Evolutionary conservation across 139 green algal genomes (phyloP).

Genomic region (Spirogloea muscicola): DNA sequence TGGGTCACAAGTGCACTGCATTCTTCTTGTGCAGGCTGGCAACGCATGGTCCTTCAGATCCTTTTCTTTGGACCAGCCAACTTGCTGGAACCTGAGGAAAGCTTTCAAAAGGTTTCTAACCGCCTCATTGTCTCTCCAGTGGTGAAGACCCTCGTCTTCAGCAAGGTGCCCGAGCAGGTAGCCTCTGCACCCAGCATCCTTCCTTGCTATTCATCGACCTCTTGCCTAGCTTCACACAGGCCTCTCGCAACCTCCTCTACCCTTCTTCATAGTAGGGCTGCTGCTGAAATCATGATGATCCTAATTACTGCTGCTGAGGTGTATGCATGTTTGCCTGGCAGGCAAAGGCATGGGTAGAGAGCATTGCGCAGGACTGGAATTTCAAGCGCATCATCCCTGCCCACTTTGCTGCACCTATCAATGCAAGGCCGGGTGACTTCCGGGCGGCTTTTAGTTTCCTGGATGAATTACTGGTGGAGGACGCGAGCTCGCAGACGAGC

Average conservation of each 20-base stretch:
- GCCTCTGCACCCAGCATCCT: not conserved
- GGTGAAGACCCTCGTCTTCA: slow-evolving; percentile 83
- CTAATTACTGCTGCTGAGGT: too few relatives aligned
- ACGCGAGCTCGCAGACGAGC: not conserved
- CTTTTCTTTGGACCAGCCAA: slow-evolving; percentile 79
- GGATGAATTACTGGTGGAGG: slow-evolving; percentile 6
- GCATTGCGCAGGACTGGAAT: slow-evolving; percentile 69
- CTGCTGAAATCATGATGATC: too few relatives aligned
- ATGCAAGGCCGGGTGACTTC: slow-evolving; percentile 21
- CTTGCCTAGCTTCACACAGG: too few relatives aligned
- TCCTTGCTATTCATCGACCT: too few relatives aligned
- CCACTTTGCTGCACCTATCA: slow-evolving; percentile 82
- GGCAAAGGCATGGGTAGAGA: slow-evolving; percentile 73
- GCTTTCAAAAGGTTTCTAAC: slow-evolving; percentile 66
- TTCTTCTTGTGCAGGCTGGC: slow-evolving; percentile 65
- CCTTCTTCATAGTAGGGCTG: too few relatives aligned
- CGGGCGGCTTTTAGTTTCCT: slow-evolving; percentile 37
- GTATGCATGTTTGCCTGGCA: too few relatives aligned
- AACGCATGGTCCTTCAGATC: slow-evolving; percentile 84
- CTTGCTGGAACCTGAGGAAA: slow-evolving; percentile 66
- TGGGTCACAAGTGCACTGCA: too few relatives aligned
- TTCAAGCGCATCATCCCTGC: slow-evolving; percentile 83
- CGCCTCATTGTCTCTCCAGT: slow-evolving; percentile 82
- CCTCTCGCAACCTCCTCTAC: too few relatives aligned
- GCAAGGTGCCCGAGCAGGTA: slow-evolving; percentile 60